Evolutionary conservation across 352 stramenopile genomes (phyloP), one percentile per base, ranked within the genome.

Genomic region (Phytophthora gonapodyides): DNA sequence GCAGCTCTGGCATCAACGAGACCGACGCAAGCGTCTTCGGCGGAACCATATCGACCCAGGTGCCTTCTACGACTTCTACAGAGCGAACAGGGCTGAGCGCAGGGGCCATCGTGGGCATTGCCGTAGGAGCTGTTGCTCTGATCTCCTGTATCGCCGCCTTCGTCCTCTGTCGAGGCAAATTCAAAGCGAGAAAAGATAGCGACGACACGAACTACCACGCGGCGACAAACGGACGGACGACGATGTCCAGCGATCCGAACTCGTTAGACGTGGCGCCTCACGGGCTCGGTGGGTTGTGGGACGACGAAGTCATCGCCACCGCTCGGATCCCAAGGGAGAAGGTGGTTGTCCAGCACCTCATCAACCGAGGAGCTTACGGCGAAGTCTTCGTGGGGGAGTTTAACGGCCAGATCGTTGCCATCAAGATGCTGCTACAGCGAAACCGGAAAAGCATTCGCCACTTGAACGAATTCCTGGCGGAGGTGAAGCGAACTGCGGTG

Each of bases 401-500:
- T 30, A 66, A 63, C 15, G 67, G 58, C 9, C 48, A 73, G 40
- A 8, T 21, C 15, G 70, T 78, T 3, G 70, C 70, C 11, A 61
- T 78, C 40, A 78, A 75, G 57, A 64, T 51, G 53, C 24, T 78
- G n/a, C 44, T 67, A 15, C 61, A 52, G 6, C 61, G 69, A 40
- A 66, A 56, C 3, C 57, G 62, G 12, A 75, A 64, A 73, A 61
- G 38, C 24, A 31, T 78, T 70, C 40, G 43, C 43, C 42, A 52
- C 12, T 16, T 60, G 3, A 52, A 60, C n/a, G 52, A 60, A 16
- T 60, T 60, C 31, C 33, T 53, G 17, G 43, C 49, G 55, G 78
- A 80, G 43, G 75, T 82, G 46, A 75, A 76, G 36, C 55, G 72
- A 27, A 63, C 64, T 19, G 55, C 61, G 8, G 38, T 68, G 24